These are phyloP conservation scores for Phytophthora tentaculata DNA, from an alignment of 352 stramenopile genomes.

Conservation along the genomic window DNA sequence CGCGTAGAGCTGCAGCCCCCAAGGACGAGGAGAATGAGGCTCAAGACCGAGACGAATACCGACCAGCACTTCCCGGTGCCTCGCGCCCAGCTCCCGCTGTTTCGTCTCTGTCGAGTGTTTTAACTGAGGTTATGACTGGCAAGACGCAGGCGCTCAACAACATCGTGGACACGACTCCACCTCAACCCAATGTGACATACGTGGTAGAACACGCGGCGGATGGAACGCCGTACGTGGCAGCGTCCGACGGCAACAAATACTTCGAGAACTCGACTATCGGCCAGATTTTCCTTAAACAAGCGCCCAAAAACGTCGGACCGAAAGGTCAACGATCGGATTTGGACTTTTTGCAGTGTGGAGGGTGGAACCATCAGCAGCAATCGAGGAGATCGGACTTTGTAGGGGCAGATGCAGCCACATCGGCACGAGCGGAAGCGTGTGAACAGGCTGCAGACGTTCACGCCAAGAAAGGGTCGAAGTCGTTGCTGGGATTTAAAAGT, in stretches of 20 bases:
- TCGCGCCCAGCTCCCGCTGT: constrained; percentile 20
- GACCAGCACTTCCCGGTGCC: constrained; percentile 7
- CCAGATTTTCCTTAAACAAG: constrained; percentile 45
- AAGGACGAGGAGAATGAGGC: constrained; percentile 4
- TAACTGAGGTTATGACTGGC: constrained; percentile 56
- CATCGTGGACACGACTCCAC: constrained; percentile 50
- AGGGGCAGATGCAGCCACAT: constrained; percentile 9
- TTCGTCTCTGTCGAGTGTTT: constrained; percentile 59
- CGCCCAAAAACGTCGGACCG: constrained; percentile 10
- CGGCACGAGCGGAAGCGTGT: neutral
- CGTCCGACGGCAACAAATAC: constrained; percentile 45
- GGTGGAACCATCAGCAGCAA: constrained; percentile 21
- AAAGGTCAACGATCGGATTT: constrained; percentile 38
- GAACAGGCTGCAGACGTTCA: constrained; percentile 19
- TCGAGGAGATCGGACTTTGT: constrained; percentile 26
- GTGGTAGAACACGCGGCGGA: constrained; percentile 44
- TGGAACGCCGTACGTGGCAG: constrained; percentile 50
- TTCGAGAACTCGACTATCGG: constrained; percentile 56
- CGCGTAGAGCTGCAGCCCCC: neutral
- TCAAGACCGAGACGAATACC: constrained; percentile 17
- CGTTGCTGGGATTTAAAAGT: constrained; percentile 31
- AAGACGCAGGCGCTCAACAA: constrained; percentile 48
- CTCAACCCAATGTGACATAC: constrained; percentile 41
- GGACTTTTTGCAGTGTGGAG: constrained; percentile 38
- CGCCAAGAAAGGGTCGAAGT: constrained; percentile 28